phyloP scores from a whole-genome alignment of 257 asterid genomes.

The Solanum sparsipilum region DNA sequence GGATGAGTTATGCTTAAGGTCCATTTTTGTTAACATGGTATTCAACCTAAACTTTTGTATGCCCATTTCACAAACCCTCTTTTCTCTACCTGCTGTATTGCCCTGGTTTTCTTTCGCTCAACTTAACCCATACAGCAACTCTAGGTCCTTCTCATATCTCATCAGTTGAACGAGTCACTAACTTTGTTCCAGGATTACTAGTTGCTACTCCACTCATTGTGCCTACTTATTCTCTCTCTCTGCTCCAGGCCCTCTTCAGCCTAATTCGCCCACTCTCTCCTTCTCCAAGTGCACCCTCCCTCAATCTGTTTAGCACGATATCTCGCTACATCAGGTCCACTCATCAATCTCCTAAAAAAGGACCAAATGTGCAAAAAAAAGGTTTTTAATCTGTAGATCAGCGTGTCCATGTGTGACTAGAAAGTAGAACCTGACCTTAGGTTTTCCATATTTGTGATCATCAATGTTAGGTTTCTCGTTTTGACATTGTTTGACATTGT shows the following conservation, averaged over 20 bases:
- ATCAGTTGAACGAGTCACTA: not conserved
- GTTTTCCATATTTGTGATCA: not conserved
- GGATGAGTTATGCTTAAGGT: not conserved
- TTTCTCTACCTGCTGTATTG: not conserved
- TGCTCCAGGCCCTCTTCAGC: not conserved
- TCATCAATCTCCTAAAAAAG: not conserved
- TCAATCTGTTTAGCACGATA: not conserved
- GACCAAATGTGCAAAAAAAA: not conserved
- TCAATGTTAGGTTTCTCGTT: not conserved
- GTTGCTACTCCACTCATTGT: not conserved
- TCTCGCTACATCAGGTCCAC: not conserved
- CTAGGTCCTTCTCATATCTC: not conserved
- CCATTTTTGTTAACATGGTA: not conserved
- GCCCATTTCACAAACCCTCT: not conserved
- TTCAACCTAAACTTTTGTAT: not conserved
- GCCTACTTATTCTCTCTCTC: not conserved
- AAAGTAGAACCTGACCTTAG: not conserved
- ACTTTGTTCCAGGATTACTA: not conserved
- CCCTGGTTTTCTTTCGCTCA: not conserved
- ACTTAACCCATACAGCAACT: not conserved
- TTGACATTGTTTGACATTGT: too few species aligned
- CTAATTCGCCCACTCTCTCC: not conserved
- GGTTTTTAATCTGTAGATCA: not conserved
- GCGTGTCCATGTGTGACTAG: not conserved
- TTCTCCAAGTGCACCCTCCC: not conserved